A percentile compares a stretch with the other conserved stretches of the same genome.
These are phyloP conservation scores for Globisporangium nodosum DNA, from an alignment of 352 stramenopile species.

Conservation along the genomic window DNA sequence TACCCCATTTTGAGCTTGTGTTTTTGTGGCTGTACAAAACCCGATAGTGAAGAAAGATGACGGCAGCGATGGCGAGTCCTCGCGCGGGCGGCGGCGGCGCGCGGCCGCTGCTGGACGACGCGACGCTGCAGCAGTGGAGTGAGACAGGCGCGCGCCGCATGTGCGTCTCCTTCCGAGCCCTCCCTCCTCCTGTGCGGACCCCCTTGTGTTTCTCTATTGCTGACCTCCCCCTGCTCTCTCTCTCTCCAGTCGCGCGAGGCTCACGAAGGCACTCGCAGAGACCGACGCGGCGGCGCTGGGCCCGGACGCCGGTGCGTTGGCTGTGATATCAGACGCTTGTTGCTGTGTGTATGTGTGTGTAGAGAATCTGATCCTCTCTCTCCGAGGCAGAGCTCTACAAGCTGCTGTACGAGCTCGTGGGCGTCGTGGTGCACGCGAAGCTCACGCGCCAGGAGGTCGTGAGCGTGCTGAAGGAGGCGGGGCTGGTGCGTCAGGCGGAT, in stretches of 20 bases:
- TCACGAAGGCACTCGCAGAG: constrained; percentile 29
- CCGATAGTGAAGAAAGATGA: constrained; percentile 8
- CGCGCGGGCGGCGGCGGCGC: constrained; percentile 16
- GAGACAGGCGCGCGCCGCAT: constrained; percentile 49
- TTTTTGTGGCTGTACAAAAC: neutral
- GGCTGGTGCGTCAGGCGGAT: constrained; percentile 29
- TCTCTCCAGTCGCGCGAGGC: constrained; percentile 26
- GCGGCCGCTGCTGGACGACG: constrained; percentile 44
- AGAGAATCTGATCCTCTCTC: neutral
- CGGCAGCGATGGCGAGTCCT: constrained; percentile 17
- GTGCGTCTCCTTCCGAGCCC: constrained; percentile 21
- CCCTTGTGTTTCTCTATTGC: neutral
- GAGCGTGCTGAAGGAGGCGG: constrained; percentile 57
- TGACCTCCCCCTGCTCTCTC: neutral
- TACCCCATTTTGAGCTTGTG: too few species aligned
- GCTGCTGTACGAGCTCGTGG: constrained; percentile 76
- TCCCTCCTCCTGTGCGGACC: neutral
- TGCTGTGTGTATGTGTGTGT: too few species aligned
- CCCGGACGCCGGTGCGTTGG: constrained; percentile 23
- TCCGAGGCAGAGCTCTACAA: constrained; percentile 38
- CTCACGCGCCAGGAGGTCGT: constrained; percentile 67
- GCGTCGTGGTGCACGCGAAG: constrained; percentile 64
- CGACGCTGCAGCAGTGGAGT: constrained; percentile 53
- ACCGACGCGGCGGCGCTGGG: constrained; percentile 4
- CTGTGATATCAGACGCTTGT: neutral